Evolutionary conservation across 495 filamentous ascomycete species (phyloP), one percentile per base, ranked within the genome.

Genomic region (Penicillium alfredii): DNA sequence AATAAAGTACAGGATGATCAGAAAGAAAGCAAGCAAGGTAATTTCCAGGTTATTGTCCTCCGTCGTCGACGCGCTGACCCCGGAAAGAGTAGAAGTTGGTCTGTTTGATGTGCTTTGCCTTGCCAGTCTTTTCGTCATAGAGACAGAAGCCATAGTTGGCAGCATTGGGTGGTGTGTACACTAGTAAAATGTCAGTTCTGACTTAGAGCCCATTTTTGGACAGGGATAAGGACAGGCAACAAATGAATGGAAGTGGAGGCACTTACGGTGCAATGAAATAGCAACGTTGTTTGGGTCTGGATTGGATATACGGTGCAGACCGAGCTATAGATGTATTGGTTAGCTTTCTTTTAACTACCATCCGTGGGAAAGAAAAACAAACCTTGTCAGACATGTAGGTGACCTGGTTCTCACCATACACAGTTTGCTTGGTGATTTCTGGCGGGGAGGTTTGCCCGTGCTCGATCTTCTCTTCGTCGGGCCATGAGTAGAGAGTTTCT

Each of bases 351-450:
- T n/a, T n/a, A n/a, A n/a, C n/a, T n/a, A n/a, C n/a, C n/a, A 7
- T 36, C 19, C 14, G 24, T 18, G 7, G 8, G 4, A 15, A 9
- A 23, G 15, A 22, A 7, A 11, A 18, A 56, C 63, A 26, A 35
- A 77, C 73, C 44, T 73, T 69, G 49, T 94, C 87, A 8, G 82
- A 80, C 72, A 94, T 94, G 55, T 94, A 94, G 0, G 82, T 78
- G 1, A 90, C 85, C 38, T 84, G 64, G 40, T 84, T 76, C 38
- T 75, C 63, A 32, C 61, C 56, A 29, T 78, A 78, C 6, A 66
- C 63, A 0, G 71, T 68, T 22, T 64, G 49, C 29, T 47, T 61
- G 13, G 52, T 69, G 31, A 69, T 42, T 18, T 61, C 36, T 9
- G 55, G 63, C 7, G 75, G 72, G 3, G 56, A 71, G n/a, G 69